Evolutionary conservation across 2,329 filamentous ascomycete genomes (phyloP).

Genomic region (Arthroderma sp.): DNA sequence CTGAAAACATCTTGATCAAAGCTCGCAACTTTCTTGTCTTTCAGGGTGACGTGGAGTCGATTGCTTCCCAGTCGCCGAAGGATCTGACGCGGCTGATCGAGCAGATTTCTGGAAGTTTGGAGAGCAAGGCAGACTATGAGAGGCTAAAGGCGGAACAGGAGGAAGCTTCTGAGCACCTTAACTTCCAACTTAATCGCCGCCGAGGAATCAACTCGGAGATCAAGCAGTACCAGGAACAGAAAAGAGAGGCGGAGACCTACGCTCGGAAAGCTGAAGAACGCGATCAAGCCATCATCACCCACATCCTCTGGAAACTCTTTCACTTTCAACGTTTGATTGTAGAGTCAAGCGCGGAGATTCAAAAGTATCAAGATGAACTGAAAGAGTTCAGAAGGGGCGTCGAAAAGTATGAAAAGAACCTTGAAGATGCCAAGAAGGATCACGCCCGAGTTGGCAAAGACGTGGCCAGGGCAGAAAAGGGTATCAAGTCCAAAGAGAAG

Average conservation of each 20-base stretch:
- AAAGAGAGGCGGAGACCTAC: constrained; percentile 87
- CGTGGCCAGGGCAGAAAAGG: constrained; percentile 68
- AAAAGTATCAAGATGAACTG: constrained; percentile 85
- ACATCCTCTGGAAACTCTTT: constrained; percentile 93
- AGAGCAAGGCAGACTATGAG: constrained; percentile 92
- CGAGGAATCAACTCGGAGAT: constrained; percentile 96
- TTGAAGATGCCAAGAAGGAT: constrained; percentile 74
- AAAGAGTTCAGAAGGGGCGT: constrained; percentile 85
- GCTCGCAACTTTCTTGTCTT: constrained; percentile 97
- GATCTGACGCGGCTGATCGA: constrained; percentile 90
- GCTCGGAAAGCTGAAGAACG: constrained; percentile 81
- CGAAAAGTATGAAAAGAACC: constrained; percentile 65
- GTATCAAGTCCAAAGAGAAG: constrained; percentile 74
- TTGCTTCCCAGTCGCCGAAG: constrained; percentile 86
- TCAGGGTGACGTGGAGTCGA: constrained; percentile 93
- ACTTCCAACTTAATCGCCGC: constrained; percentile 74
- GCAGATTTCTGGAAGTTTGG: constrained; percentile 91
- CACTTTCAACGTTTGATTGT: constrained; percentile 91
- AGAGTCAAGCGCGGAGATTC: constrained; percentile 77
- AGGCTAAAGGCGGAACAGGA: constrained; percentile 75
- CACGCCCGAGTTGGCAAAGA: constrained; percentile 65
- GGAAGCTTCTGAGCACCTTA: constrained; percentile 76
- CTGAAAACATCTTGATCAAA: constrained; percentile 95
- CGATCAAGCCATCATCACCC: constrained; percentile 80
- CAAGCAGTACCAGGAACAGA: constrained; percentile 94